phyloP scores from a whole-genome alignment of 1,284 basidiomycete species.

The Amylostereum areolatum region DNA sequence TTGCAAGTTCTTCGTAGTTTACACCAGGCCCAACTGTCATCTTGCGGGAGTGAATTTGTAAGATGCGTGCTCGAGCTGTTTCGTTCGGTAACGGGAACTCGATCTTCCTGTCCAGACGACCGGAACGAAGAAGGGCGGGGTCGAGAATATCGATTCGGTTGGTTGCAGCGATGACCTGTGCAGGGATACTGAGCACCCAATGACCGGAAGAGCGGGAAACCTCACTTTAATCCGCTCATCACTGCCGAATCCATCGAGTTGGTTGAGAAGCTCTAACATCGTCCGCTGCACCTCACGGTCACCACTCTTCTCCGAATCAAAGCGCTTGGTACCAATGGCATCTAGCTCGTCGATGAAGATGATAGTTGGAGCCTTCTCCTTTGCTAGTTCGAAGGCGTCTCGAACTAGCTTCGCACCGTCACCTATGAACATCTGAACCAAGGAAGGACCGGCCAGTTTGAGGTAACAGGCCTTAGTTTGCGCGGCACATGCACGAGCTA shows the following conservation, averaged over 20 bases:
- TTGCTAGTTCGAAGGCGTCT: constrained; percentile 73
- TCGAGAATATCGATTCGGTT: constrained; percentile 98
- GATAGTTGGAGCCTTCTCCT: constrained; percentile 74
- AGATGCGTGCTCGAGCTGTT: constrained; percentile 65
- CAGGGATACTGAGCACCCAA: too few relatives aligned
- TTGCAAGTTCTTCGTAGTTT: constrained; percentile 73
- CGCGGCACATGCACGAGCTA: constrained; percentile 74
- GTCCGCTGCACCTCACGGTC: constrained; percentile 79
- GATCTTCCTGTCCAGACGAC: constrained; percentile 75
- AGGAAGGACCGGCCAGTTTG: constrained; percentile 73
- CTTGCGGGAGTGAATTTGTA: constrained; percentile 87
- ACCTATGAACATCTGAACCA: constrained; percentile 83
- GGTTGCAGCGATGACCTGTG: constrained; percentile 94
- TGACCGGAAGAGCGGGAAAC: not conserved
- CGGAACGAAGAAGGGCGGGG: constrained; percentile 71
- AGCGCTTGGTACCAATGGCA: constrained; percentile 77
- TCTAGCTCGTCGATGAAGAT: constrained; percentile 83
- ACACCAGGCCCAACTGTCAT: constrained; percentile 78
- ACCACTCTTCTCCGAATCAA: constrained; percentile 75
- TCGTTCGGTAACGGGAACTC: constrained; percentile 79
- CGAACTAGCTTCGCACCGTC: constrained; percentile 78
- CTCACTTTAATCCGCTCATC: constrained; percentile 93
- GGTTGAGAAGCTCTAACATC: constrained; percentile 77
- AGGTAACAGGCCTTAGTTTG: constrained; percentile 81
- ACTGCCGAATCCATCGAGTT: constrained; percentile 75